These are phyloP conservation scores for Inonotus hispidus DNA, from an alignment of 1,284 basidiomycete genomes.

Conservation along the genomic window DNA sequence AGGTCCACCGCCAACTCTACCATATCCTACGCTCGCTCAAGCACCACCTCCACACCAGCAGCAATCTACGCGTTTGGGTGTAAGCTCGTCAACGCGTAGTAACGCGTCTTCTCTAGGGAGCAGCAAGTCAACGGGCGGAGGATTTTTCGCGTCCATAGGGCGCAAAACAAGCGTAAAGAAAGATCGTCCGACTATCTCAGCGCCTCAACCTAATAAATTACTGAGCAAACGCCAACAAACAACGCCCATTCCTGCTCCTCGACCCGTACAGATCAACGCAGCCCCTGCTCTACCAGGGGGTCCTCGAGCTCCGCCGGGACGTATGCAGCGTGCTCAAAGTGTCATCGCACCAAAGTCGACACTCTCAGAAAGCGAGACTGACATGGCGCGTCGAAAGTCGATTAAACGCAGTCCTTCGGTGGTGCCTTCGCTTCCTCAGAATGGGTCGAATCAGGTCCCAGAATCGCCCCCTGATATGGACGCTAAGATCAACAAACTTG, in stretches of 20 bases:
- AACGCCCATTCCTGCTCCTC: conserved; percentile 29
- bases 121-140: conserved; percentile 35
- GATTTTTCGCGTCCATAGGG: conserved; percentile 72
- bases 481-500: conserved; percentile 65
- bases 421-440: conserved; percentile 7
- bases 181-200: conserved; percentile 24
- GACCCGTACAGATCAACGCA: conserved; percentile 33
- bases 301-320: conserved; percentile 64
- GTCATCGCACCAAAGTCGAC: conserved; percentile 38
- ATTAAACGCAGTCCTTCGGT: conserved; percentile 17
- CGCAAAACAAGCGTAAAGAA: conserved; percentile 58
- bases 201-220: conserved; percentile 31
- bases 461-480: conserved; percentile 47
- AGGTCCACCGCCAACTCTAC: conserved; percentile 58
- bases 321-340: conserved; percentile 62
- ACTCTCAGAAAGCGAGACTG: conserved; percentile 25
- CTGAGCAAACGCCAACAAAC: conserved; percentile 38
- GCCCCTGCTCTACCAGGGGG: conserved; percentile 64
- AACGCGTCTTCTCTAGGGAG: conserved; percentile 28
- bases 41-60: conserved; percentile 22
- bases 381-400: not conserved
- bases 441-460: not conserved
- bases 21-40: conserved; percentile 61
- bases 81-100: conserved; percentile 8
- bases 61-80: conserved; percentile 19